Percentiles rank a stretch among this genome's conserved stretches.
Conservation (phyloP, 768 basidiomycete species). For the Chalciporus piperatus region DNA sequence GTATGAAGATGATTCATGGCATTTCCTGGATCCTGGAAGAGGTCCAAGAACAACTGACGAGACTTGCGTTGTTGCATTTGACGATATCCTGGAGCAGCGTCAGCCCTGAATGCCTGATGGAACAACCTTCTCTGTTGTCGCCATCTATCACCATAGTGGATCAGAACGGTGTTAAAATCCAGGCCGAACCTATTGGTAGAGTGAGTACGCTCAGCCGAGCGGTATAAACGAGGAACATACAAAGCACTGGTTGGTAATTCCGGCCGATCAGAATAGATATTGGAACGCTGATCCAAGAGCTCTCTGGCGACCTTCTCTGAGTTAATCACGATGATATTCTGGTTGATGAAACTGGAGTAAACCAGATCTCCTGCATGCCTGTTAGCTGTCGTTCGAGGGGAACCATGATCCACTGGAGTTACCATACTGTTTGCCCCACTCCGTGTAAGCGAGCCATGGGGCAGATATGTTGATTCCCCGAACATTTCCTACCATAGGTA, state of each 20-base stretch:
- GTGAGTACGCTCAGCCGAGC: background rate
- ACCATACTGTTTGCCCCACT: constrained; percentile 20
- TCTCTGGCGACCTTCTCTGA: constrained; percentile 21
- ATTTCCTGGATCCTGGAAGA: constrained; percentile 27
- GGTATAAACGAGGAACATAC: constrained; percentile 8
- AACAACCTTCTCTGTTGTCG: constrained; percentile 33
- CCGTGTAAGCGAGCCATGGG: constrained; percentile 20
- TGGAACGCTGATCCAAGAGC: constrained; percentile 27
- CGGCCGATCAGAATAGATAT: constrained; percentile 33
- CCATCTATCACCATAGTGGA: constrained; percentile 39
- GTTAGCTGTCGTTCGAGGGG: background rate
- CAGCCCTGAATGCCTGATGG: constrained; percentile 35
- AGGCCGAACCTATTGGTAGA: constrained; percentile 25
- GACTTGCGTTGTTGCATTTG: constrained; percentile 33
- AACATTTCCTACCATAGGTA: constrained; percentile 22
- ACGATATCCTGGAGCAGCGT: constrained; percentile 23
- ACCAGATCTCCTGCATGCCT: constrained; percentile 23
- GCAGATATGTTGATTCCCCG: constrained; percentile 8
- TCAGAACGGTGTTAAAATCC: constrained; percentile 32
- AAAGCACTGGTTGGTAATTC: constrained; percentile 20
- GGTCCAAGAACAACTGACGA: constrained; percentile 25
- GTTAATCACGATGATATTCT: constrained; percentile 28
- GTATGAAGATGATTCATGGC: constrained; percentile 21
- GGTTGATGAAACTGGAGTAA: constrained; percentile 23
- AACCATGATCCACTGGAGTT: background rate